phyloP scores from a whole-genome alignment of 2,329 filamentous ascomycete species.

The Sarocladiaceae sp. region DNA sequence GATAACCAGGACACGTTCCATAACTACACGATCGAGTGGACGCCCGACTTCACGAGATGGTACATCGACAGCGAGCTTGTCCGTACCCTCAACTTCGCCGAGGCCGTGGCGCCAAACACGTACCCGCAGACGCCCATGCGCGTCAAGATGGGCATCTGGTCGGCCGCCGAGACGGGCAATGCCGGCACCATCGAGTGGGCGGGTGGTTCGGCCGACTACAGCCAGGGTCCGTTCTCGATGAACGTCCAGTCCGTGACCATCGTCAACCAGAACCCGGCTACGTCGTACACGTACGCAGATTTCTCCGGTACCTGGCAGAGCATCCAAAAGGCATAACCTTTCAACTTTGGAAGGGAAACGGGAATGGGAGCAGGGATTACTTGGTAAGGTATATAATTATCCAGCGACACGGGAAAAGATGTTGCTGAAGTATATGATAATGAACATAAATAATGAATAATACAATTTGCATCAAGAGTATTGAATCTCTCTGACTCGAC shows the following conservation, averaged over 20 bases:
- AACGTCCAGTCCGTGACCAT: slow-evolving; percentile 40
- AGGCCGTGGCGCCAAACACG: slow-evolving; percentile 40
- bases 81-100: slow-evolving; percentile 41
- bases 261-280: slow-evolving; percentile 29
- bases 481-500: too few species aligned
- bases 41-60: slow-evolving; percentile 42
- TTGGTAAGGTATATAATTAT: too few species aligned
- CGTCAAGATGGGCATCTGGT: slow-evolving; percentile 39
- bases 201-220: slow-evolving; percentile 46
- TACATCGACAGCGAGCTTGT: slow-evolving; percentile 50
- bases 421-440: too few species aligned
- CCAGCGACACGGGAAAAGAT: too few species aligned
- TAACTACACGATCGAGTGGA: slow-evolving; percentile 55
- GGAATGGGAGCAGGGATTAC: too few species aligned
- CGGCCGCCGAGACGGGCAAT: slow-evolving; percentile 31
- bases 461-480: too few species aligned
- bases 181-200: slow-evolving; percentile 45
- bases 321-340: slow-evolving; percentile 12
- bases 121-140: slow-evolving; percentile 55
- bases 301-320: slow-evolving; percentile 18
- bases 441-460: too few species aligned
- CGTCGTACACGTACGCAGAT: slow-evolving; percentile 27
- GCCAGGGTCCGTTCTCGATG: slow-evolving; percentile 52
- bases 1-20: slow-evolving; percentile 34
- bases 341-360: too few species aligned